Evolutionary conservation across 768 basidiomycete species (phyloP).

Genomic region (Galerina marginata): DNA sequence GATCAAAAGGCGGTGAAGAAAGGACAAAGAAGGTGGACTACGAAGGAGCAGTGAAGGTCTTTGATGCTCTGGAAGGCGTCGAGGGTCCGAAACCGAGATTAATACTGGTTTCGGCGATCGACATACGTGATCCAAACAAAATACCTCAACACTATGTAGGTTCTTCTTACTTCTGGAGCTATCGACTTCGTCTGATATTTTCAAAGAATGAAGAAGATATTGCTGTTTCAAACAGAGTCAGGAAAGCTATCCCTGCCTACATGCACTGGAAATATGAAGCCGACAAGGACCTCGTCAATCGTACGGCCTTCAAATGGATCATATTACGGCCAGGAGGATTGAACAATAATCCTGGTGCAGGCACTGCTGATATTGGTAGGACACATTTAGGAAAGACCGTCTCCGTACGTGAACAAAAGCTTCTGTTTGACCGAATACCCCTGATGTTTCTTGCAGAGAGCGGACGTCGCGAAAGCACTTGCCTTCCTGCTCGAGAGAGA

Average conservation of each 20-base stretch:
- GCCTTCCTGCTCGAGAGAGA: conserved; percentile 52
- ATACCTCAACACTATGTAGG: conserved; percentile 59
- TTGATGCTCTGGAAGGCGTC: conserved; percentile 66
- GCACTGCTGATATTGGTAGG: conserved; percentile 55
- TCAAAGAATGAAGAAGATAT: conserved; percentile 53
- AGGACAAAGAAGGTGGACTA: conserved; percentile 62
- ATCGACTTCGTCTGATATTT: neutral
- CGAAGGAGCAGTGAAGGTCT: conserved; percentile 71
- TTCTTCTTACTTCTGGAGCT: neutral
- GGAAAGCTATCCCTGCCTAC: conserved; percentile 49
- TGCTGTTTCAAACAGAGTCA: conserved; percentile 43
- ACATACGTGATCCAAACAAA: conserved; percentile 55
- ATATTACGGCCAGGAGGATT: conserved; percentile 71
- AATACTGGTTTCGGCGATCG: conserved; percentile 64
- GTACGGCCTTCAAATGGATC: conserved; percentile 66
- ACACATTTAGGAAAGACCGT: conserved; percentile 54
- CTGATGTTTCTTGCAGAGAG: conserved; percentile 41
- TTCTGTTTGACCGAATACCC: neutral
- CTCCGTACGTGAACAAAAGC: conserved; percentile 42
- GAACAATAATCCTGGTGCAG: conserved; percentile 54
- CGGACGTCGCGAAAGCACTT: conserved; percentile 61
- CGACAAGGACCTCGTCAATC: conserved; percentile 50
- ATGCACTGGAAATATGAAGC: conserved; percentile 57
- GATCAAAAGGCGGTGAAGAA: conserved; percentile 61
- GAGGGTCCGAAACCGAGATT: conserved; percentile 51